phyloP scores from a whole-genome alignment of 441 rosid species.

The Capsella rubella region DNA sequence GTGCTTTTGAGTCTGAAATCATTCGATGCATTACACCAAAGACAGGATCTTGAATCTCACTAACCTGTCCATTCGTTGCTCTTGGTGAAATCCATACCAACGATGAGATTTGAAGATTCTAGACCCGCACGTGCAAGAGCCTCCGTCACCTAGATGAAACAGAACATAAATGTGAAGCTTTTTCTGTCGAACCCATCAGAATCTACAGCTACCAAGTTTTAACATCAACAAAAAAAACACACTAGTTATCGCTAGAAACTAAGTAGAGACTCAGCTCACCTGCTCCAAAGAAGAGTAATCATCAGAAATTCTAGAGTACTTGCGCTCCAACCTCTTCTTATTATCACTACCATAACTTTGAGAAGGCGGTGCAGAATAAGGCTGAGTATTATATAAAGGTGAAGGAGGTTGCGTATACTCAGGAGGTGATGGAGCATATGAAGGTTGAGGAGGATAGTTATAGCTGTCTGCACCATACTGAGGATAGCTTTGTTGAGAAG shows the following conservation, averaged over 20 bases:
- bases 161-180: conserved; percentile 10
- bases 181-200: not conserved
- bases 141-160: conserved; percentile 62
- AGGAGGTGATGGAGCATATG: conserved; percentile 53
- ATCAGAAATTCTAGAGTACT: conserved; percentile 83
- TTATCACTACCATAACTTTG: conserved; percentile 46
- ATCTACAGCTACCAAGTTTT: conserved; percentile 1
- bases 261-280: conserved; percentile 51
- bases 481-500: conserved; percentile 52
- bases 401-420: conserved; percentile 47
- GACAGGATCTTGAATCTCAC: conserved; percentile 30
- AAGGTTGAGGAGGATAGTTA: conserved; percentile 50
- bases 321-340: conserved; percentile 68
- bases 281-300: conserved; percentile 81
- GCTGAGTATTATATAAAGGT: conserved; percentile 49
- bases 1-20: conserved; percentile 17
- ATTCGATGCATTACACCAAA: conserved; percentile 23
- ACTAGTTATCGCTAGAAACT: not conserved
- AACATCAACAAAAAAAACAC: conserved; percentile 24
- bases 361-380: conserved; percentile 50
- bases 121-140: conserved; percentile 76
- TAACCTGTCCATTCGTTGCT: conserved; percentile 89
- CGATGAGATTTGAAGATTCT: conserved; percentile 80
- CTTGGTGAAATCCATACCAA: conserved; percentile 84
- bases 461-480: conserved; percentile 60